Conservation (phyloP, 106 monocot genomes). For the Dactylorhiza incarnata region DNA sequence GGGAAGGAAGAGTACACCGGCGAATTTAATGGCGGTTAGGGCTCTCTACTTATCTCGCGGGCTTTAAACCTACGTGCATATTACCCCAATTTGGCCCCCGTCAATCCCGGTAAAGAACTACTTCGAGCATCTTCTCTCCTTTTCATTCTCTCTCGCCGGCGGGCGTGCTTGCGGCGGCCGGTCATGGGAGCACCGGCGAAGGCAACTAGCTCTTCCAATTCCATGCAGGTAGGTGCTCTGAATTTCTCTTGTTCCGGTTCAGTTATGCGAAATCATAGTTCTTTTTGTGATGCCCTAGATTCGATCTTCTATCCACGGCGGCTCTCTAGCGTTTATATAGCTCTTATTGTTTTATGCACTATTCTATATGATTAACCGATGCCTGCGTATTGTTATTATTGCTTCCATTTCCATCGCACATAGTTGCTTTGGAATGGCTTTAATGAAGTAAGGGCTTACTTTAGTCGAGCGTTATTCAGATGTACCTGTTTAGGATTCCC, state of each 20-base stretch:
- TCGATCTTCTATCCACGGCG: not conserved
- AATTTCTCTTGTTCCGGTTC: not conserved
- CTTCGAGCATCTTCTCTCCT: not conserved
- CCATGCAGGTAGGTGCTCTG: slow-evolving; percentile 18
- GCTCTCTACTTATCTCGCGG: slow-evolving; percentile 2
- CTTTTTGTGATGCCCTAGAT: slow-evolving; percentile 21
- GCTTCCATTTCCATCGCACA: not conserved
- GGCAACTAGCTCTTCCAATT: slow-evolving; percentile 13
- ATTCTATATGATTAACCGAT: not conserved
- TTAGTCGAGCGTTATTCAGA: not conserved
- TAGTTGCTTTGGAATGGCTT: not conserved
- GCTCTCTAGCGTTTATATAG: not conserved
- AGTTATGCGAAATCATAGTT: not conserved
- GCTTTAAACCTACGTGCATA: not conserved
- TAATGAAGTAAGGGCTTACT: not conserved
- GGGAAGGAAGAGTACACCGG: not conserved
- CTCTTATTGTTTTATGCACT: not conserved
- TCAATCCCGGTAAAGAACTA: not conserved
- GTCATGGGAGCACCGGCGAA: slow-evolving; percentile 22
- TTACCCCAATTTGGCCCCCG: not conserved
- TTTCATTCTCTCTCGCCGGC: not conserved
- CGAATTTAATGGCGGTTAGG: slow-evolving; percentile 18
- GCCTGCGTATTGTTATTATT: not conserved
- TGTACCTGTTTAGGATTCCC: not conserved
- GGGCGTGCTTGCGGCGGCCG: not conserved